Base-by-base conservation (phyloP, 768 basidiomycete genomes). In the Collybiopsis luxurians region DNA sequence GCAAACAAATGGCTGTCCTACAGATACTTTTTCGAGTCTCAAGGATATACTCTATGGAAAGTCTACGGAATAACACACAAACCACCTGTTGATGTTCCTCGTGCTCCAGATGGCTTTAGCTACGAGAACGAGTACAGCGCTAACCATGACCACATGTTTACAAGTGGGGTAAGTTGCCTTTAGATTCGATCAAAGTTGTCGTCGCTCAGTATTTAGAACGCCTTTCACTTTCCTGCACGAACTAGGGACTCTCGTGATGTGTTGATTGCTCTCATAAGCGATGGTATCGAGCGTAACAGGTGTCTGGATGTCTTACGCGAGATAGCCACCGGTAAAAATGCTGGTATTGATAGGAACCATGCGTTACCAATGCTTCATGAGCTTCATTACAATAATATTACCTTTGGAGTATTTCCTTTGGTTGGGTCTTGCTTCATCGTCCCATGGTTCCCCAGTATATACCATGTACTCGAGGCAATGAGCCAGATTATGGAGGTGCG, bases 21-120 rank as follows among this genome's bases (percentile, higher is more conserved):
- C 23, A 9, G 15, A 5, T 11, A 6, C 30, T 49, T 49, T 31
- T 46, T 46, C 27, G 19, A 49, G 21, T 49, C 30, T 1, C 2
- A n/a, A 11, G 48, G 48, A 19, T 49, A 49, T 28, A 34, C 28
- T n/a, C 30, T 49, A 2, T 49, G 48, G 30, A 34, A 17, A 5
- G 19, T 49, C 13, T 3, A 9, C 3, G 6, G 9, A 0, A 31
- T 31, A 27, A 13, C 19, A 21, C 48, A 34, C 23, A 9, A 2
- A 12, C 68, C 66, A 65, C 58, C 42, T 12, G 36, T 31, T 24
- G 34, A 45, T 19, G 15, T 17, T 4, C 54, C 54, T 23, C 42
- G 44, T 11, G 38, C 54, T 47, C 54, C 54, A 9, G 54, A 55
- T 47, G 54, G 44, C n/a, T 55, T 47, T 23, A 45, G 54, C 17